These are phyloP conservation scores for Picea engelmannii DNA, from an alignment of 83 land plant species.

Conservation along the genomic window DNA sequence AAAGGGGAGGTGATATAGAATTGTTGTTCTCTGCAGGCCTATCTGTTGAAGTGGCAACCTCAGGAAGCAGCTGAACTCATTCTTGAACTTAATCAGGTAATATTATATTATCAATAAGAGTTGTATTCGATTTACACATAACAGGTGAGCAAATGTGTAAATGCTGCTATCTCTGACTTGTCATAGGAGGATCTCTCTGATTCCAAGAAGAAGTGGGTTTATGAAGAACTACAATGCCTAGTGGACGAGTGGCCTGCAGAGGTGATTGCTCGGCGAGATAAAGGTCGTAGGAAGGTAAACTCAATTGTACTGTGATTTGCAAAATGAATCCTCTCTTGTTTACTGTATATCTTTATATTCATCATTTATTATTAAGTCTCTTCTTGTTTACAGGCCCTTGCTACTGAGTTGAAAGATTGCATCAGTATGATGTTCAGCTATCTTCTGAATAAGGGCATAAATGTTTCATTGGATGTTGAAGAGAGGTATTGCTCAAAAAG, in stretches of 20 bases:
- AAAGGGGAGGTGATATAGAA: neutral
- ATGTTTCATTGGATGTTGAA: conserved; percentile 4
- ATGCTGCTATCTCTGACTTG: neutral
- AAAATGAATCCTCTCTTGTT: neutral
- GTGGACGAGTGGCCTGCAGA: conserved; percentile 10
- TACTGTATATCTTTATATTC: neutral
- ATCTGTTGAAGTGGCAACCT: conserved; percentile 12
- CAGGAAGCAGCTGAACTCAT: conserved; percentile 15
- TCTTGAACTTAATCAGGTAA: conserved; percentile 1
- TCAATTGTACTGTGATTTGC: neutral
- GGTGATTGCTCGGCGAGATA: conserved; percentile 1
- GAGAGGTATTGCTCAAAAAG: conserved; percentile 17
- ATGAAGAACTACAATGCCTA: neutral
- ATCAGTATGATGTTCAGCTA: conserved; percentile 7
- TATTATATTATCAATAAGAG: neutral
- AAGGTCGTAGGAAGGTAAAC: conserved; percentile 12
- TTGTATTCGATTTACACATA: neutral
- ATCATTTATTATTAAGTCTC: neutral
- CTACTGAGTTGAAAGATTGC: conserved; percentile 5
- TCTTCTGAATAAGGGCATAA: neutral
- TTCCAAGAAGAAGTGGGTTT: neutral
- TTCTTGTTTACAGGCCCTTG: conserved; percentile 1
- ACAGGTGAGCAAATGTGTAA: neutral
- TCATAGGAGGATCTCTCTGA: conserved; percentile 9
- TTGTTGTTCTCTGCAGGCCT: neutral